Base-by-base conservation (phyloP, 805 yeast genomes). In the Yarrowia sp. region DNA sequence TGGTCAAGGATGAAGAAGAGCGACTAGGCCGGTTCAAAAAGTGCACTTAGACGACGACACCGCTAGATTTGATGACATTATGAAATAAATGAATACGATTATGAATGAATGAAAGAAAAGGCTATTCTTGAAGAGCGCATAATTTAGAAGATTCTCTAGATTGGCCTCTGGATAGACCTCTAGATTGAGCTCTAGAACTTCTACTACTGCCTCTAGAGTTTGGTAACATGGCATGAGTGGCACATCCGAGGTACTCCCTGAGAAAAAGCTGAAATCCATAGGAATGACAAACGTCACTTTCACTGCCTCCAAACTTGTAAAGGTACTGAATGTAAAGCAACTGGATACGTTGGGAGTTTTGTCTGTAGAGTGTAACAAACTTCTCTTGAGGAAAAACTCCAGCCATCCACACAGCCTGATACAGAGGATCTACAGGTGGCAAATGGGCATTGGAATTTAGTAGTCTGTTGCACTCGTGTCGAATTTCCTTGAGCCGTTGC, bases 1-100 rank as follows among this genome's bases (percentile, higher is more conserved):
- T 79, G 13, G 28, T 70, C 8, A 88, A 86, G 62, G 84, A 85
- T 66, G 82, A 83, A 2, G 81, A 82, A 69, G 93, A 88, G 72
- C 75, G 90, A 53, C 72, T 74, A 8, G 84, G 84, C 1, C 69
- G 81, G 1, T 42, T 51, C 28, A 44, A 43, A 18, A 53, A 53
- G 61, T 39, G 51, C 3, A 41, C 8, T 3, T 41, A 35, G n/a
- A n/a, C n/a, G n/a, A 11, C 38, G 10, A 35, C 8, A 35, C n/a
- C 38, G 10, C 3, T 15, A 22, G 4, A 22, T 4, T 53, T n/a
- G n/a, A 55, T 55, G 61, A 55, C 38, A 48, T 48, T 48, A 48
- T 33, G 55, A 48, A 48, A 47, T 47, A 47, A 8, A 48, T 48
- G 55, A 48, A 11, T 32, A 47, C 32, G 53, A 32, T 10, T 32